These are phyloP conservation scores for Saturnispora kantuleensis DNA, from an alignment of 805 yeast species.

Conservation along the genomic window DNA sequence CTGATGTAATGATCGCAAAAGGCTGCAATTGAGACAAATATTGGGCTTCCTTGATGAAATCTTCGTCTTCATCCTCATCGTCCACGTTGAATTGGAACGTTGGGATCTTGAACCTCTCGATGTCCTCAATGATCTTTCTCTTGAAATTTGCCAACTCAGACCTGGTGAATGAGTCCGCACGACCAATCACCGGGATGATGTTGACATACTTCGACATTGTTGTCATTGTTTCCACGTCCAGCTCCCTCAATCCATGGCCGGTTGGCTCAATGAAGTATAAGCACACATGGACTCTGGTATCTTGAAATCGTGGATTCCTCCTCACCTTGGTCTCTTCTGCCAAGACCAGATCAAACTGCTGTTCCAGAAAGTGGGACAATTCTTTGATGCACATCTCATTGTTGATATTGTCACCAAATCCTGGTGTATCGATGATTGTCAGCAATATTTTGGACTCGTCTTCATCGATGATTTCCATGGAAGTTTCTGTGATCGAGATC, in stretches of 20 bases:
- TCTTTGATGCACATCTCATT: constrained; percentile 57
- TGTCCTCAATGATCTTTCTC: constrained; percentile 48
- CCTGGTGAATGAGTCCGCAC: constrained; percentile 63
- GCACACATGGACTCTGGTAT: constrained; percentile 66
- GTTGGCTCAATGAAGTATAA: constrained; percentile 63
- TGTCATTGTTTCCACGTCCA: constrained; percentile 67
- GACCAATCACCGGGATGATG: constrained; percentile 59
- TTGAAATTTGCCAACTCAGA: constrained; percentile 52
- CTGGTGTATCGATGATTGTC: constrained; percentile 50
- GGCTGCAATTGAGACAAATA: constrained; percentile 59
- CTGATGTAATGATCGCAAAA: constrained; percentile 63
- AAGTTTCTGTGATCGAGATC: constrained; percentile 60
- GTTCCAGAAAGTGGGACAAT: constrained; percentile 56
- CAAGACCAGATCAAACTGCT: constrained; percentile 67
- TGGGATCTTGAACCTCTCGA: constrained; percentile 62
- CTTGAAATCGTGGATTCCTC: constrained; percentile 76
- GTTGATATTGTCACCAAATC: constrained; percentile 52
- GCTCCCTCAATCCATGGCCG: constrained; percentile 70
- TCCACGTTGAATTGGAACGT: constrained; percentile 64
- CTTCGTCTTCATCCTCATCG: constrained; percentile 56
- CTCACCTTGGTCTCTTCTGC: constrained; percentile 81
- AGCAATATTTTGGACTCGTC: constrained; percentile 46
- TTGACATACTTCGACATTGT: constrained; percentile 61
- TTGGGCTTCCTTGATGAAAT: constrained; percentile 59
- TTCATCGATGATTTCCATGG: constrained; percentile 51